Percentiles rank a stretch among this genome's conserved stretches.
These are phyloP conservation scores for Nicotiana sylvestris DNA, from an alignment of 257 asterid species.

Conservation along the genomic window DNA sequence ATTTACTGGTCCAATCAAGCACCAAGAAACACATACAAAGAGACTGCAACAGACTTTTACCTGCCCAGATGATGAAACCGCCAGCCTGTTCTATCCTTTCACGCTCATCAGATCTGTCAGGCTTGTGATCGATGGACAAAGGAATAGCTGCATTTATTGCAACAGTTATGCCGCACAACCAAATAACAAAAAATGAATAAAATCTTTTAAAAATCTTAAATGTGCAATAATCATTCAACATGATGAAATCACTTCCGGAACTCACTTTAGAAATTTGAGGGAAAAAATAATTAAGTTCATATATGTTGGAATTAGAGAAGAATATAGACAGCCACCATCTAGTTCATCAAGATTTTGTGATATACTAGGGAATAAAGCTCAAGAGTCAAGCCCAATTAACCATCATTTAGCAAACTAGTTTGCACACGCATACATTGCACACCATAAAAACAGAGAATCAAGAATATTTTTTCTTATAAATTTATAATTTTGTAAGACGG, in stretches of 20 bases:
- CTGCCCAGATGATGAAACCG: constrained; percentile 79
- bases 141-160: constrained; percentile 54
- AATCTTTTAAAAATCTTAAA: not conserved
- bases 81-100: constrained; percentile 86
- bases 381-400: not conserved
- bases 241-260: not conserved
- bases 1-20: not conserved
- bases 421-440: not conserved
- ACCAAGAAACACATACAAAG: not conserved
- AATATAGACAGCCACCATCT: not conserved
- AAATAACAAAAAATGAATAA: not conserved
- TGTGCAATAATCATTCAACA: not conserved
- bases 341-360: not conserved
- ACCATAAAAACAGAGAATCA: not conserved
- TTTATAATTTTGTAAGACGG: not conserved
- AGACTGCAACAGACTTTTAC: constrained; percentile 24
- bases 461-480: not conserved
- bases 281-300: not conserved
- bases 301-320: not conserved
- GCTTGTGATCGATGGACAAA: constrained; percentile 77
- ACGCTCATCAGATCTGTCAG: constrained; percentile 81
- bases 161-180: constrained; percentile 11
- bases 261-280: not conserved
- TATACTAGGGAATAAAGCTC: not conserved
- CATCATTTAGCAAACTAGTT: not conserved